Conservation (phyloP, 495 filamentous ascomycete species). For the Neurospora sp. region DNA sequence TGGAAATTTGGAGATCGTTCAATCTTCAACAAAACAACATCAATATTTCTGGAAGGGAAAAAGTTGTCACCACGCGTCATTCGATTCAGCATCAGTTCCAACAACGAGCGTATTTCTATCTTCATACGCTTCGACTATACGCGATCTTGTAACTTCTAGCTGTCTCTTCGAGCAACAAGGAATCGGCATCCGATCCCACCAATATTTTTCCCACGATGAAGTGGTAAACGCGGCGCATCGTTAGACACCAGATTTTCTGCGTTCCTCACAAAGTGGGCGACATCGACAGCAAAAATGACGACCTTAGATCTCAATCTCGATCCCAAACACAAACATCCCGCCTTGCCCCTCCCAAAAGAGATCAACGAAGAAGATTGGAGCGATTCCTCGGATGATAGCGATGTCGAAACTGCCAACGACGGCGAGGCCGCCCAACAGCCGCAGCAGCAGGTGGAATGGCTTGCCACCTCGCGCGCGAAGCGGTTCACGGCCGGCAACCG, state of each 20-base stretch:
- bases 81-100: not conserved
- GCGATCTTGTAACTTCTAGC: not conserved
- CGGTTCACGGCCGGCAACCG: constrained; percentile 81
- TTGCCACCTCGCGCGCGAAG: constrained; percentile 66
- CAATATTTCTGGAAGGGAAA: not conserved
- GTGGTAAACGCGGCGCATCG: not conserved
- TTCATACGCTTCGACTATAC: not conserved
- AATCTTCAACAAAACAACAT: not conserved
- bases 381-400: constrained; percentile 15
- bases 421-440: constrained; percentile 10
- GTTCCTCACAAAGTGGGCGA: not conserved
- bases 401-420: constrained; percentile 7
- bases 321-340: not conserved
- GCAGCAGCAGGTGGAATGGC: constrained; percentile 48
- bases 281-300: not conserved
- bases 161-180: not conserved
- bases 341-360: constrained; percentile 8
- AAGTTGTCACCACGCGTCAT: not conserved
- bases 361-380: constrained; percentile 15
- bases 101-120: not conserved
- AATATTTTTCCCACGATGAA: not conserved
- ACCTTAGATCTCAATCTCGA: not conserved
- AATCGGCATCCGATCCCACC: not conserved
- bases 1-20: not conserved
- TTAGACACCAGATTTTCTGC: not conserved